These are phyloP conservation scores for Hawksworthiomyces lignivorus DNA, from an alignment of 2,329 filamentous ascomycete genomes.

Conservation along the genomic window DNA sequence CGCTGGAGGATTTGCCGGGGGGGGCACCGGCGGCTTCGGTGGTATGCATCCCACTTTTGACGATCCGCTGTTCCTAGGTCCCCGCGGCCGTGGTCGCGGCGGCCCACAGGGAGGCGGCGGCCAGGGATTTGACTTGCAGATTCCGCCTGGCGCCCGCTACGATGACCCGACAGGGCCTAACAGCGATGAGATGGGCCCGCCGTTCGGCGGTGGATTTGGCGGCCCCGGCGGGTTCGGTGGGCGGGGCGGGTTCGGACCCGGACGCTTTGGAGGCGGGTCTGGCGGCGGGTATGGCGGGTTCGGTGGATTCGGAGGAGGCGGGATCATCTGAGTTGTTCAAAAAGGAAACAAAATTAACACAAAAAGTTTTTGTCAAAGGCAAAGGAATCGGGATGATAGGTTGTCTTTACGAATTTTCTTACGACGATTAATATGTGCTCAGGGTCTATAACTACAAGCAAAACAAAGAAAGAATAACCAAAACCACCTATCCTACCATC, in stretches of 20 bases:
- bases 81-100: slow-evolving; percentile 32
- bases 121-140: slow-evolving; percentile 56
- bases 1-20: slow-evolving; percentile 51
- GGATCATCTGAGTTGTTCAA: slow-evolving; percentile 28
- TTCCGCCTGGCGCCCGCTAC: slow-evolving; percentile 83
- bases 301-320: slow-evolving; percentile 8
- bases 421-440: no score
- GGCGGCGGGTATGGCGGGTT: slow-evolving; percentile 6
- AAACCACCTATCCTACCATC: no score
- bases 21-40: slow-evolving; percentile 37
- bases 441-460: no score
- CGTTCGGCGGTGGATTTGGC: slow-evolving; percentile 31
- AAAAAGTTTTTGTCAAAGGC: no score
- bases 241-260: slow-evolving; percentile 24
- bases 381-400: no score
- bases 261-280: slow-evolving; percentile 20
- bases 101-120: slow-evolving; percentile 29
- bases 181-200: slow-evolving; percentile 27
- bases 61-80: slow-evolving; percentile 71
- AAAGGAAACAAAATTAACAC: no score
- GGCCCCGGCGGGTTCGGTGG: slow-evolving; percentile 30
- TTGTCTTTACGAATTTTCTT: no score
- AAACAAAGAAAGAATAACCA: no score
- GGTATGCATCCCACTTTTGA: slow-evolving; percentile 98
- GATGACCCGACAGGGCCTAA: slow-evolving; percentile 84